Evolutionary conservation across 2,329 filamentous ascomycete genomes (phyloP).

Genomic region (Diaporthe amygdali): DNA sequence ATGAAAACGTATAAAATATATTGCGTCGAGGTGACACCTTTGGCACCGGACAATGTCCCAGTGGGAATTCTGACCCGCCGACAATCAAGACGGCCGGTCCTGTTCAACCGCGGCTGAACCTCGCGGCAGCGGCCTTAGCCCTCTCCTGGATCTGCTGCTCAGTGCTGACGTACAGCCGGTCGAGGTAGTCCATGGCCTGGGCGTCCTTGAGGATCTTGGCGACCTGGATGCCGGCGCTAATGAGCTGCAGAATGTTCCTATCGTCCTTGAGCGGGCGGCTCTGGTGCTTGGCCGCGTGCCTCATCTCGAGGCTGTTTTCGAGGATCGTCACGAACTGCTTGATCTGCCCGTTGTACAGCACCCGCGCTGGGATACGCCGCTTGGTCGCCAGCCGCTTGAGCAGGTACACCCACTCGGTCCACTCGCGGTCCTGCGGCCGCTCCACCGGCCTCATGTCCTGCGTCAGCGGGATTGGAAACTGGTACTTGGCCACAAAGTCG

Average conservation of each 20-base stretch:
- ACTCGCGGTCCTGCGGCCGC: constrained; percentile 78
- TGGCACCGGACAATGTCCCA: not conserved
- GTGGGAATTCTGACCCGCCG: not conserved
- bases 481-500: constrained; percentile 90
- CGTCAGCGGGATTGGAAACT: constrained; percentile 85
- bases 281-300: constrained; percentile 84
- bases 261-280: constrained; percentile 86
- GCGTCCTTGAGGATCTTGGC: constrained; percentile 87
- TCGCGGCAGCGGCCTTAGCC: constrained; percentile 45
- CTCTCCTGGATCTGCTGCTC: constrained; percentile 80
- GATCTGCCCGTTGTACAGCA: constrained; percentile 88
- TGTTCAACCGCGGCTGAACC: constrained; percentile 39
- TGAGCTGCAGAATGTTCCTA: constrained; percentile 84
- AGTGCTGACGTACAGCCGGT: constrained; percentile 81
- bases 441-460: constrained; percentile 81
- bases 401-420: constrained; percentile 92
- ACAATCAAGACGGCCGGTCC: constrained; percentile 26
- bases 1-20: constrained; percentile 13
- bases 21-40: not conserved
- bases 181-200: constrained; percentile 81
- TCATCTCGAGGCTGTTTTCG: constrained; percentile 88
- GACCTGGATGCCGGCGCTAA: constrained; percentile 86
- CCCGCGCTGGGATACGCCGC: constrained; percentile 80
- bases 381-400: constrained; percentile 86
- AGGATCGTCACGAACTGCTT: constrained; percentile 89